Percentiles rank a stretch among this genome's conserved stretches.
phyloP scores from a whole-genome alignment of 2,329 filamentous ascomycete species.

The Fusarium gaditjirri region DNA sequence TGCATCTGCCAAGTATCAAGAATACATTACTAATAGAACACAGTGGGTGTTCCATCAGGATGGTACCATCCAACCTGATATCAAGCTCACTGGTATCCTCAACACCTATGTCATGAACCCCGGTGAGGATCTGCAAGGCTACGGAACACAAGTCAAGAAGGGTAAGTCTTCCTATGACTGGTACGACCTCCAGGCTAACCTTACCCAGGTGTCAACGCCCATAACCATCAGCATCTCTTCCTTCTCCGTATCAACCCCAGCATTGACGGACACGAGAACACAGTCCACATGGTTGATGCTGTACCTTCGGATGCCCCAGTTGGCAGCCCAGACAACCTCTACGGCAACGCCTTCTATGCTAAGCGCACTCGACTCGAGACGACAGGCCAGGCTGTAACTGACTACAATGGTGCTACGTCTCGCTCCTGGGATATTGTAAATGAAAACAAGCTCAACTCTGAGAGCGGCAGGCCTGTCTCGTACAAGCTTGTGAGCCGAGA shows the following conservation, averaged over 20 bases:
- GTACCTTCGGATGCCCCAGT: constrained; percentile 76
- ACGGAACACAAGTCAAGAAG: background rate
- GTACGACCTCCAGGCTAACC: background rate
- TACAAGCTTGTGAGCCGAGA: constrained; percentile 94
- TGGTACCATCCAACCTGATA: constrained; percentile 89
- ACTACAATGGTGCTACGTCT: constrained; percentile 83
- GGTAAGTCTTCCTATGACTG: background rate
- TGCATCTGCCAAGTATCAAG: rapidly evolving
- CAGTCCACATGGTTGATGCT: constrained; percentile 87
- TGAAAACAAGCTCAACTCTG: constrained; percentile 81
- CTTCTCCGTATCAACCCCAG: constrained; percentile 89
- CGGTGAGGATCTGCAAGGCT: constrained; percentile 52
- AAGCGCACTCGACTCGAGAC: constrained; percentile 84
- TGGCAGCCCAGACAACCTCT: constrained; percentile 83
- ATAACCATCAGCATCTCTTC: constrained; percentile 97
- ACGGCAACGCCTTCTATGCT: constrained; percentile 91
- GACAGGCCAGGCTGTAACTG: constrained; percentile 73
- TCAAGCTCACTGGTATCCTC: constrained; percentile 90
- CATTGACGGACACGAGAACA: constrained; percentile 86
- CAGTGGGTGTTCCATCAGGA: constrained; percentile 87
- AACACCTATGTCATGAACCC: constrained; percentile 86
- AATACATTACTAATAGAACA: background rate
- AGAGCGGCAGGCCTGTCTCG: constrained; percentile 83
- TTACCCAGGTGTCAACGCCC: constrained; percentile 73
- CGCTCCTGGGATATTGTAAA: constrained; percentile 94